Evolutionary conservation across 192 early-diverging fungal genomes (phyloP), one percentile per base, ranked within the genome.

Genomic region (Mortierella antarctica): DNA sequence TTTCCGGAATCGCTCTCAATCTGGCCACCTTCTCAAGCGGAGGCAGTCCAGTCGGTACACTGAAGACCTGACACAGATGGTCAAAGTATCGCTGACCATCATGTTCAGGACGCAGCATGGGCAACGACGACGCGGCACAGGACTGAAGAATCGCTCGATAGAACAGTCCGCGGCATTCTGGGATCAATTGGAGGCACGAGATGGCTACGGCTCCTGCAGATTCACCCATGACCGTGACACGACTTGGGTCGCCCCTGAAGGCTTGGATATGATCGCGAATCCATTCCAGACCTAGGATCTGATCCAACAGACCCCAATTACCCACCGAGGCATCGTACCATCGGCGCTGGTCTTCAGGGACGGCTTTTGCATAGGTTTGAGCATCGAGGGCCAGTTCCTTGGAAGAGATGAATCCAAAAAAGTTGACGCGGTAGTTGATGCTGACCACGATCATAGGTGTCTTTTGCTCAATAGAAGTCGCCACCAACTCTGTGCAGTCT

Each of bases 171-270:
- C 45, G 68, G 17, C 8, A 21, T 20, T 51, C 47, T 3, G 41
- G 39, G 50, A 51, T 13, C 39, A 60, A 0, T 74, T 85, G 68
- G 17, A 79, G 77, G 6, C 20, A 40, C 42, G 52, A 54, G 45
- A 85, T 70, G 39, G 84, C 54, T 5, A 53, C 62, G 1, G 71
- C 87, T 40, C 91, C 91, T 10, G 90, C 91, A 46, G 85, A 87
- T 49, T 87, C 85, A 2, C 91, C 91, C 45, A 87, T 72, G 9
- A 85, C 71, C 10, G 91, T 92, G 11, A 91, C 67, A 46, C 75
- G 44, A 10, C 57, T 67, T 2, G 87, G 70, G 71, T 91, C 81
- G 12, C 90, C 90, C 20, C 88, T 87, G 71, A 92, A 92, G 15
- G 82, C 71, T 44, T 65, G 70, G 67, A 92, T 92, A 63, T 91